These are phyloP conservation scores for Rhizopogon sp. DNA, from an alignment of 768 basidiomycete genomes.

Conservation along the genomic window DNA sequence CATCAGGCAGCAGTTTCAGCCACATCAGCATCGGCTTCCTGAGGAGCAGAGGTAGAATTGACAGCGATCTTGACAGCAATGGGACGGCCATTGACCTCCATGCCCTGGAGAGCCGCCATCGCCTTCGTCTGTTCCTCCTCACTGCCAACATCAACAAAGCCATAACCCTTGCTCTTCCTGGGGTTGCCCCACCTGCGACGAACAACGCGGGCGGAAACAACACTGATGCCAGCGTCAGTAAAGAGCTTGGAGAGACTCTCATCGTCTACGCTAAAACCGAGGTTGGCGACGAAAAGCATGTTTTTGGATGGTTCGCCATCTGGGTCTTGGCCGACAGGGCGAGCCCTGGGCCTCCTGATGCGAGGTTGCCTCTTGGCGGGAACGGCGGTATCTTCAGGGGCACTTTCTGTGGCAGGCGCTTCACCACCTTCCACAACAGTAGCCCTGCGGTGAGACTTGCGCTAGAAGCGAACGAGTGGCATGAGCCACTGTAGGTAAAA, in stretches of 20 bases:
- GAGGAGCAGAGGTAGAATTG: conserved; percentile 66
- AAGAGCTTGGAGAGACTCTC: conserved; percentile 76
- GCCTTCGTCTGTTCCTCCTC: conserved; percentile 92
- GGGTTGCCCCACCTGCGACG: conserved; percentile 78
- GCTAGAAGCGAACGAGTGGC: conserved; percentile 32
- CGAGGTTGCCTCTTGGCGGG: conserved; percentile 44
- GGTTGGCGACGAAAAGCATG: conserved; percentile 95
- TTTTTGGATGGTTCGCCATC: conserved; percentile 84
- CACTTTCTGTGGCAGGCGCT: conserved; percentile 31
- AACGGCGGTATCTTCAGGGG: conserved; percentile 31
- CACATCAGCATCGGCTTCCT: conserved; percentile 39
- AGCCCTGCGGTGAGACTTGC: conserved; percentile 46
- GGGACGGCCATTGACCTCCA: conserved; percentile 78
- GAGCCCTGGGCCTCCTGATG: conserved; percentile 53
- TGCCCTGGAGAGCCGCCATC: conserved; percentile 80
- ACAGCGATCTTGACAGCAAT: conserved; percentile 96
- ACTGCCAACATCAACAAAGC: conserved; percentile 91
- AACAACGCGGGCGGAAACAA: conserved; percentile 86
- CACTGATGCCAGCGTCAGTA: conserved; percentile 77
- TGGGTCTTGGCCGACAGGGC: conserved; percentile 79
- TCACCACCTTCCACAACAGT: conserved; percentile 29
- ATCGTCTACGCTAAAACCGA: conserved; percentile 92
- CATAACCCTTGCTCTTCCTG: conserved; percentile 93
- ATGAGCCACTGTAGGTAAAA: conserved; percentile 2
- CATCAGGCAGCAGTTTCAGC: conserved; percentile 26